Evolutionary conservation across 192 early-diverging fungal species (phyloP).

Genomic region (Geranomyces variabilis): DNA sequence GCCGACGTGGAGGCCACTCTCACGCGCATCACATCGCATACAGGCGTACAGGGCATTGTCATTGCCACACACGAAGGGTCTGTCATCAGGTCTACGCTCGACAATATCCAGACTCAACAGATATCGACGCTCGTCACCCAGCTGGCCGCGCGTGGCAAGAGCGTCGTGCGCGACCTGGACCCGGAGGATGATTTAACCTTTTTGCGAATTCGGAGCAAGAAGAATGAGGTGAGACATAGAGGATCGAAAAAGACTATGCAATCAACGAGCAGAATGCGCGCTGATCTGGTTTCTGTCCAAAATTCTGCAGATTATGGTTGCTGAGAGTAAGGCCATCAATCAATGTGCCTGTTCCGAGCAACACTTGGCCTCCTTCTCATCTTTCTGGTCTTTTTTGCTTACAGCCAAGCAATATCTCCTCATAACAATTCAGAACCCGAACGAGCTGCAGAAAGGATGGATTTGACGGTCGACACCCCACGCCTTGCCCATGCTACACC

Average conservation of each 20-base stretch:
- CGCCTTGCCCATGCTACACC: too few species aligned
- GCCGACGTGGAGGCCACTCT: slow-evolving; percentile 53
- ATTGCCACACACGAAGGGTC: slow-evolving; percentile 59
- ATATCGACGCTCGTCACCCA: slow-evolving; percentile 58
- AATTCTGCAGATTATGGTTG: slow-evolving; percentile 43
- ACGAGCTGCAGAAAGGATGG: slow-evolving; percentile 31
- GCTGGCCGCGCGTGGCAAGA: slow-evolving; percentile 19
- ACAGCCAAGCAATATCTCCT: slow-evolving; percentile 46
- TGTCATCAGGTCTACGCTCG: slow-evolving; percentile 57
- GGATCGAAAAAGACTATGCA: background rate
- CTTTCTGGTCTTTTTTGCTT: background rate
- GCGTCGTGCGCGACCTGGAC: slow-evolving; percentile 17
- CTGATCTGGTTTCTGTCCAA: too few species aligned
- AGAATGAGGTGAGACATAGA: slow-evolving; percentile 33
- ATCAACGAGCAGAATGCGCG: too few species aligned
- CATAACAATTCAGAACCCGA: slow-evolving; percentile 46
- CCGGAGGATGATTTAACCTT: slow-evolving; percentile 46
- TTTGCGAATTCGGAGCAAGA: slow-evolving; percentile 41
- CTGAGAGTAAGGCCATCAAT: slow-evolving; percentile 49
- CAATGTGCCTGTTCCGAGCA: too few species aligned
- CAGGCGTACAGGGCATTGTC: slow-evolving; percentile 64
- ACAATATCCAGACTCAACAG: slow-evolving; percentile 67
- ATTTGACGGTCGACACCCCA: background rate
- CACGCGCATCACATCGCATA: slow-evolving; percentile 56
- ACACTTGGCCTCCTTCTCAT: background rate